Evolutionary conservation across 2,329 filamentous ascomycete genomes (phyloP), one percentile per base, ranked within the genome.

Genomic region (Trichoderma polysporum): DNA sequence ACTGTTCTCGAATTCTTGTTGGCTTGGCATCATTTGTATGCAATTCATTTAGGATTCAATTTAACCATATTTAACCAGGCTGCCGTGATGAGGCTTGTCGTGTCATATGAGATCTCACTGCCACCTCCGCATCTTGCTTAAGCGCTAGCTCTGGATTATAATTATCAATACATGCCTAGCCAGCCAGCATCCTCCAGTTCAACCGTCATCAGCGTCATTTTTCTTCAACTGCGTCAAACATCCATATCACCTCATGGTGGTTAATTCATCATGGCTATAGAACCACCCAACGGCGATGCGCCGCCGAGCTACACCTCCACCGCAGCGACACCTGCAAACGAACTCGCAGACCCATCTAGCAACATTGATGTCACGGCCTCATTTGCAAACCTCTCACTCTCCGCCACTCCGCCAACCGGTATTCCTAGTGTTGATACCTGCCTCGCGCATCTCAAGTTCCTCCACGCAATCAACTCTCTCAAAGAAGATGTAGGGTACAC

Each of bases 371-470:
- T 66, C 27, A 66, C 63, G 3, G 29, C 54, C 17, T 50, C 63
- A 0, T 66, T 60, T 27, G 63, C 63, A 19, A 52, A 60, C 13
- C 63, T 66, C 39, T 53, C 56, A 15, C 67, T 50, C 62, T 69
- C 54, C 45, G 53, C 63, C 1, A 17, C 17, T 2, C 33, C 41
- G 9, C 2, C 35, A 41, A 45, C 25, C 2, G 63, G 54, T 3
- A 35, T 33, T 19, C 63, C 63, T 6, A 33, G 33, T 4, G 47
- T 60, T 13, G 83, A 89, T 68, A 83, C 87, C 52, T 92, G 90
- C 70, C 84, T 92, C 25, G 89, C 87, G 0, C 92, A 95, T 74
- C 82, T 94, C 33, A 92, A 92, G 75, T 81, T 94, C 1, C 82
- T 94, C 1, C 85, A 88, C 62, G 86, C 88, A 12, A 84, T 94